Conservation (phyloP, 169 alveolate species). For the Plasmodium yoelii region DNA sequence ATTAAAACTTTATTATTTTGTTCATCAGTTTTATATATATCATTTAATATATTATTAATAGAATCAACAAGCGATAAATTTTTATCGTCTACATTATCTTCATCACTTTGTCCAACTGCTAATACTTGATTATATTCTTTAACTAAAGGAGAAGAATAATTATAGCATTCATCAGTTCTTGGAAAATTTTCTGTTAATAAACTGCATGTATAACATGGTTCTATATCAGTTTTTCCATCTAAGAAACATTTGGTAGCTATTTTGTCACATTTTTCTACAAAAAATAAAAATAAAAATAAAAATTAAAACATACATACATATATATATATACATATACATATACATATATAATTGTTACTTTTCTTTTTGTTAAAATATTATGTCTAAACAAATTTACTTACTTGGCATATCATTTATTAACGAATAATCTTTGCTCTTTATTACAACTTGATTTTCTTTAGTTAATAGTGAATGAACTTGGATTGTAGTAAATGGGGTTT, state of each 20-base stretch:
- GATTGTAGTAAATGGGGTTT: constrained; percentile 11
- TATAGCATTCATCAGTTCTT: constrained; percentile 3
- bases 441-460: neutral
- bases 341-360: neutral
- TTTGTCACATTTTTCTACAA: constrained; percentile 12
- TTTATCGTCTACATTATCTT: neutral
- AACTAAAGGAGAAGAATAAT: constrained; percentile 2
- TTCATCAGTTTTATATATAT: neutral
- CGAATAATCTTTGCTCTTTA: constrained; percentile 13
- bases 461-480: constrained; percentile 1
- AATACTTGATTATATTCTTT: neutral
- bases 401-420: constrained; percentile 13
- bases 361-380: neutral
- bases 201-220: constrained; percentile 21
- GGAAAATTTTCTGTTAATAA: neutral
- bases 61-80: neutral
- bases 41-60: constrained; percentile 1
- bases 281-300: neutral
- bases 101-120: constrained; percentile 11
- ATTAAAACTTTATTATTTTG: constrained; percentile 3
- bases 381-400: neutral
- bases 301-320: neutral
- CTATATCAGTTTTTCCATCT: constrained; percentile 44
- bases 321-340: neutral
- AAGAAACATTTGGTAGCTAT: constrained; percentile 12